Base-by-base conservation (phyloP, 495 filamentous ascomycete genomes). In the Cryomyces minteri region DNA sequence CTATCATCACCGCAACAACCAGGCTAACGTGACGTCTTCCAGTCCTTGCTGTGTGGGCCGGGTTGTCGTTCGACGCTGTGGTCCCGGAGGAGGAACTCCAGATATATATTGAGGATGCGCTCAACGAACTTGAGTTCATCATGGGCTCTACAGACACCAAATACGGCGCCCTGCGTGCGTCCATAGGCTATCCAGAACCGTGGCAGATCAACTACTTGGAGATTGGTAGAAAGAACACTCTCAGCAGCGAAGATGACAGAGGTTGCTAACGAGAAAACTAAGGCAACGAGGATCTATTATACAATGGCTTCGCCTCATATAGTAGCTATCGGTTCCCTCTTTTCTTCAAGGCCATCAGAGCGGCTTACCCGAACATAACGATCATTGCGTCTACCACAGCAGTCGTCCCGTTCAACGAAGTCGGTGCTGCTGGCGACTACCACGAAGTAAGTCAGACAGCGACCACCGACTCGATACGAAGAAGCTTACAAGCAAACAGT, bases 101-200 rank as follows among this genome's bases (percentile, higher is more conserved):
- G 43, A 43, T 51, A 1, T 74, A 67, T 40, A 65, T 84, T 29
- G 61, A 77, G 6, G 72, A 79, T 44, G 79, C 72, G 7, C 64
- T 82, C 18, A 69, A 81, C 51, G 69, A 84, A 55, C 63, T 84
- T 31, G 77, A 85, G 52, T 81, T 77, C 58, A 62, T 79, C 39
- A 70, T 66, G 25, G 76, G 78, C 34, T 62, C 67, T 44, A 57
- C 58, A 8, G 58, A 59, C 25, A 75, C 74, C 6, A 64, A 58
- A 12, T 81, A 71, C 62, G 78, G 78, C 30, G 63, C 69, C 6
- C 54, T 71, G 7, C 70, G 78, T 34, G 73, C 71, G 10, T 49
- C 61, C 7, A 63, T 76, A 6, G 78, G 77, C 8, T 67, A 77
- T 45, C 60, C 67, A 2, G 61, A 73, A 32, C 76, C 78, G 4